A percentile compares a stretch with the other conserved stretches of the same genome.
Evolutionary conservation across 768 basidiomycete species (phyloP).

Genomic region (Phaffia australis): DNA sequence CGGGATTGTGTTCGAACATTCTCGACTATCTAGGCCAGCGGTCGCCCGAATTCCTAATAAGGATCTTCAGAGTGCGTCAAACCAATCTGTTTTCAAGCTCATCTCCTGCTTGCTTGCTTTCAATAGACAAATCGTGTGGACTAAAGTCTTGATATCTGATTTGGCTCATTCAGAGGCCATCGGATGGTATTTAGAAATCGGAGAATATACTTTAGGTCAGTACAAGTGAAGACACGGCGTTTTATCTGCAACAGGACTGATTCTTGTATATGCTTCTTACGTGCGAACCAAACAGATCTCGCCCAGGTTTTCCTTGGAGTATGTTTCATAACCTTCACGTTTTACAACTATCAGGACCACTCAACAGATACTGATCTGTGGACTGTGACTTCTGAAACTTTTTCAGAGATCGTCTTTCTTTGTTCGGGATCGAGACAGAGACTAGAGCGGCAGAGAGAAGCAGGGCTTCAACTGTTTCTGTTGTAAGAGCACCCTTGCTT

Average conservation of each 20-base stretch:
- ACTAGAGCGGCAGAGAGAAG: too few relatives aligned
- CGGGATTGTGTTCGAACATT: background rate
- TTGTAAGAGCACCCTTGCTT: too few relatives aligned
- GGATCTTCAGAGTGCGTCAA: slow-evolving; percentile 65
- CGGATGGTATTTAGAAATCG: slow-evolving; percentile 20
- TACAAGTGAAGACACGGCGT: too few relatives aligned
- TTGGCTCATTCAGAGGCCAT: background rate
- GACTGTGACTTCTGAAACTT: too few relatives aligned
- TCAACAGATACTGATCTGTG: too few relatives aligned
- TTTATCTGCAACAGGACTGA: too few relatives aligned
- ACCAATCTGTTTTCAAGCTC: background rate
- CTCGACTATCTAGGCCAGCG: slow-evolving; percentile 48
- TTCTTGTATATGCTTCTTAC: too few relatives aligned
- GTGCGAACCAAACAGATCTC: slow-evolving; percentile 2
- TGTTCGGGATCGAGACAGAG: too few relatives aligned
- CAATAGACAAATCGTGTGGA: too few relatives aligned
- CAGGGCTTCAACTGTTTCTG: too few relatives aligned
- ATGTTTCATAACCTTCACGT: background rate
- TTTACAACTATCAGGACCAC: too few relatives aligned
- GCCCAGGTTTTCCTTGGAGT: slow-evolving; percentile 21
- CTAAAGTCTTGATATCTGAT: background rate
- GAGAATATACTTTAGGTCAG: slow-evolving; percentile 17
- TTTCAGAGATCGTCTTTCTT: too few relatives aligned
- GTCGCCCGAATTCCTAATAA: slow-evolving; percentile 72
- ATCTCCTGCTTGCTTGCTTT: background rate